Base-by-base conservation (phyloP, 2,329 filamentous ascomycete genomes). In the Claviceps fusiformis region DNA sequence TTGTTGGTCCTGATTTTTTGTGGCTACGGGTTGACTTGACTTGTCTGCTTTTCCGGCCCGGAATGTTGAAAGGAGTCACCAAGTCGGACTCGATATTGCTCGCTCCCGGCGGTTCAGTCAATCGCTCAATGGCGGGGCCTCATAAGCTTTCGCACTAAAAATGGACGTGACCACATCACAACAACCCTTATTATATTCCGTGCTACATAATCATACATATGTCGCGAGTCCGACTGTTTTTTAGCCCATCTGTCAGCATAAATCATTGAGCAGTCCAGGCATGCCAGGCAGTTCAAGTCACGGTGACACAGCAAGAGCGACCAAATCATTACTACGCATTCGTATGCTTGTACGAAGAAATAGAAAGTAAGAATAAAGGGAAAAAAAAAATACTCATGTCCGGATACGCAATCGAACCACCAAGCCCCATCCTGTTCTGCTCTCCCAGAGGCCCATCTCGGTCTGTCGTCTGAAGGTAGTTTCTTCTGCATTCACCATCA, bases 401-500 rank as follows among this genome's bases (percentile, higher is more conserved):
- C 50, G 51, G 43, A 56, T 53, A 31, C 2, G n/a, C 51, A 56
- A 47, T 24, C 55, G 46, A 27, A 78, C 68, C 15, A 78, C 72
- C 35, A 81, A 65, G 0, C 71, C 77, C 69, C 72, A 80, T 2
- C 77, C 78, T 2, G 69, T 71, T 57, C 67, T 66, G 37, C 73
- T 76, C 62, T 80, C 76, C 70, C 73, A 76, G 1, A 81, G 64
- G 0, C 77, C 77, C 61, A 80, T 68, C 15, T 72, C 73, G 27
- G 76, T 80, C 63, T 78, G 71, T 49, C 62, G 63, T n/a, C 77
- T 63, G 55, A 81, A 79, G 0, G 75, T 74, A 1, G 78, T 70
- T 59, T 78, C 72, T 51, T 79, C 70, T 0, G 73, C 71, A 31
- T 62, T 63, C 2, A 73, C 71, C 3, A 60, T 64, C 70, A 79